phyloP scores from a whole-genome alignment of 1,284 basidiomycete genomes.

The Tylopilus sp. region DNA sequence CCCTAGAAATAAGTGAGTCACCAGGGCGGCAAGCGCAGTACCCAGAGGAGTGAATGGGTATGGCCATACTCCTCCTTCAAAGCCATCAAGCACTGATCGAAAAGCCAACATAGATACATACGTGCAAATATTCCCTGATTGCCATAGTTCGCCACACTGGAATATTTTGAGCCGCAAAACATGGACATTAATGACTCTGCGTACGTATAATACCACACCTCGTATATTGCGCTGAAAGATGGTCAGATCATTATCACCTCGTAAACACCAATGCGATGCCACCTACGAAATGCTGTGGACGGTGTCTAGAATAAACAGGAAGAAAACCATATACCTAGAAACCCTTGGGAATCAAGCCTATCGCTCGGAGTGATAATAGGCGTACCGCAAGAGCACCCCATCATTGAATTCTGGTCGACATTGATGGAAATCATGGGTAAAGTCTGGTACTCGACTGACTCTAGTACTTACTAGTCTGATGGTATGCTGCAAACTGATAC shows the following conservation, averaged over 20 bases:
- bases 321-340: conserved; percentile 52
- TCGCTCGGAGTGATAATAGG: conserved; percentile 12
- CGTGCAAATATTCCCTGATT: too few species aligned
- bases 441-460: too few species aligned
- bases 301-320: conserved; percentile 56
- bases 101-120: not conserved
- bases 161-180: too few species aligned
- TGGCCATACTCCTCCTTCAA: conserved; percentile 44
- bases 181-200: too few species aligned
- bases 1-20: conserved; percentile 46
- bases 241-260: not conserved
- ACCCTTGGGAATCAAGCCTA: not conserved
- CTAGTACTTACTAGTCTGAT: conserved; percentile 51
- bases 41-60: conserved; percentile 57
- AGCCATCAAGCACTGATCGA: not conserved
- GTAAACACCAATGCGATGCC: not conserved
- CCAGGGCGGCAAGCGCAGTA: conserved; percentile 45
- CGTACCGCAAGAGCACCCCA: too few species aligned
- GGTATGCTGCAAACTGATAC: conserved; percentile 59
- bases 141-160: too few species aligned
- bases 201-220: conserved; percentile 28
- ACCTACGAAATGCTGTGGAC: conserved; percentile 50
- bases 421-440: too few species aligned
- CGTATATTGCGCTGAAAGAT: conserved; percentile 23
- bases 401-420: conserved; percentile 64